Evolutionary conservation across 2,329 filamentous ascomycete genomes (phyloP).

Genomic region (Penicillium concentricum): DNA sequence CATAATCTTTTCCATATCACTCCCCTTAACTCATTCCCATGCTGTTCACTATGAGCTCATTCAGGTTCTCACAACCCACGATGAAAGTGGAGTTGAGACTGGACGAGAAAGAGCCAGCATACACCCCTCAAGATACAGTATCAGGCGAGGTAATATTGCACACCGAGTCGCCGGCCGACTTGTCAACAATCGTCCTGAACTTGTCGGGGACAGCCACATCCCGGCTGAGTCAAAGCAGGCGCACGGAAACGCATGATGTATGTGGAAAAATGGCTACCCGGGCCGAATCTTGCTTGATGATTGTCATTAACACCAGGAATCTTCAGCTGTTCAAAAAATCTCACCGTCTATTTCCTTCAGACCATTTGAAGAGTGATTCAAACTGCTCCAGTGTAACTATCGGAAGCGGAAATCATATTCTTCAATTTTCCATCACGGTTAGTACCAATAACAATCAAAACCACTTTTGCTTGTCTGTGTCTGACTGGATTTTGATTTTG

Average conservation of each 20-base stretch:
- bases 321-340: background rate
- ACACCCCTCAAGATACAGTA: slow-evolving; percentile 12
- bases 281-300: background rate
- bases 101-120: slow-evolving; percentile 2
- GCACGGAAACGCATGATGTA: slow-evolving; percentile 16
- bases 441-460: background rate
- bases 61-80: background rate
- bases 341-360: background rate
- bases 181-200: slow-evolving; percentile 13
- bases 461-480: background rate
- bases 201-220: slow-evolving; percentile 16
- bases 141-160: slow-evolving; percentile 17
- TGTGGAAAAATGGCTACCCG: background rate
- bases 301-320: background rate
- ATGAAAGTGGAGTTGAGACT: slow-evolving; percentile 2
- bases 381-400: slow-evolving; percentile 3
- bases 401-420: background rate
- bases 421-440: slow-evolving; percentile 1
- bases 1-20: background rate
- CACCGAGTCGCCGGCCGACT: slow-evolving; percentile 8
- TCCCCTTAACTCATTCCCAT: background rate
- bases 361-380: background rate
- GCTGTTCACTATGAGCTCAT: background rate
- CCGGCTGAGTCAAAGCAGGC: slow-evolving; percentile 7
- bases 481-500: background rate